Evolutionary conservation across 176 grass and related monocot species (phyloP).

Genomic region (Carex parvula): DNA sequence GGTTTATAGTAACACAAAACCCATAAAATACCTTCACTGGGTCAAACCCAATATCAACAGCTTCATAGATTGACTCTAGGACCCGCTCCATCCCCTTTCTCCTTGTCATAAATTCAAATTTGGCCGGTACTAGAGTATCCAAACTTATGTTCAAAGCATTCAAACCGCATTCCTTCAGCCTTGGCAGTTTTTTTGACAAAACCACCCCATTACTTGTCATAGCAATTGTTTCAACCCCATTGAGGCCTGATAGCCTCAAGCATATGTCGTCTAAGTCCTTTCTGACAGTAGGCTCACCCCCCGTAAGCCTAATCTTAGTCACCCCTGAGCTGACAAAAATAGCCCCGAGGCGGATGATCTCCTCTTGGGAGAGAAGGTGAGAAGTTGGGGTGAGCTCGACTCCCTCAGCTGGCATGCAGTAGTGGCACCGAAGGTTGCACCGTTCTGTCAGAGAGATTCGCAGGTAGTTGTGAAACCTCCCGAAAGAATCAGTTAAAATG

Average conservation of each 20-base stretch:
- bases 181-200: slow-evolving; percentile 79
- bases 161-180: slow-evolving; percentile 77
- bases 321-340: slow-evolving; percentile 76
- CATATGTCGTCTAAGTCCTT: slow-evolving; percentile 95
- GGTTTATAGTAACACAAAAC: background rate
- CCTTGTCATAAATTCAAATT: slow-evolving; percentile 97
- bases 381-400: slow-evolving; percentile 63
- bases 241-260: slow-evolving; percentile 60
- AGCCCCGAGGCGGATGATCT: slow-evolving; percentile 58
- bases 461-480: slow-evolving; percentile 79
- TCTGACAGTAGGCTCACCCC: slow-evolving; percentile 78
- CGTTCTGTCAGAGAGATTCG: slow-evolving; percentile 78
- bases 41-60: slow-evolving; percentile 73
- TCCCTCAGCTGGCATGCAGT: slow-evolving; percentile 89
- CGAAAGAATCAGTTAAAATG: slow-evolving; percentile 83
- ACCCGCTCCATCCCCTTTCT: slow-evolving; percentile 78
- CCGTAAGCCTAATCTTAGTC: slow-evolving; percentile 87
- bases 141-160: slow-evolving; percentile 91
- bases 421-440: slow-evolving; percentile 85
- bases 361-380: slow-evolving; percentile 61
- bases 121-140: slow-evolving; percentile 86
- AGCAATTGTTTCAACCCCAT: slow-evolving; percentile 81
- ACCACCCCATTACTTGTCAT: slow-evolving; percentile 89
- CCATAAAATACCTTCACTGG: slow-evolving; percentile 58
- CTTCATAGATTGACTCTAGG: slow-evolving; percentile 70